phyloP scores from a whole-genome alignment of 345 rosid genomes.

The Eucalyptus microcorys region DNA sequence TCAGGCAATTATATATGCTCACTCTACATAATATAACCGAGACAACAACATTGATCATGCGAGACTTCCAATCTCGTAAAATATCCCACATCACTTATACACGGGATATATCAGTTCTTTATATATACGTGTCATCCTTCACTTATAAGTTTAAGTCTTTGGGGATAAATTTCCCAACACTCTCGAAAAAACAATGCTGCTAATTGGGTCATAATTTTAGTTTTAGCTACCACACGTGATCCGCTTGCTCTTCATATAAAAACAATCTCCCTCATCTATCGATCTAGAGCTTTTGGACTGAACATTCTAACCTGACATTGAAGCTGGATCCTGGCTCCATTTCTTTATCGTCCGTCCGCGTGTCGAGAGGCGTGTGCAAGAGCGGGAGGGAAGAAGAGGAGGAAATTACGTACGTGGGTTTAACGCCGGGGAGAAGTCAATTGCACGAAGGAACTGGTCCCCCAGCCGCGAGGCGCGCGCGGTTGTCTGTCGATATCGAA shows the following conservation, averaged over 20 bases:
- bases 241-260: too few species aligned
- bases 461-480: not conserved
- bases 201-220: not conserved
- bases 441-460: not conserved
- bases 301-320: too few species aligned
- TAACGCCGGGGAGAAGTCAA: not conserved
- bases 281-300: too few species aligned
- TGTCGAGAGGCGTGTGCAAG: not conserved
- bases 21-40: not conserved
- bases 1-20: not conserved
- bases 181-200: not conserved
- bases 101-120: not conserved
- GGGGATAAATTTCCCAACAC: too few species aligned
- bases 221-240: too few species aligned
- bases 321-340: not conserved
- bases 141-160: too few species aligned
- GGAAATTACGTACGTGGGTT: not conserved
- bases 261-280: too few species aligned
- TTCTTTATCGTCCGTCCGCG: not conserved
- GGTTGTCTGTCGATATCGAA: not conserved
- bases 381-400: too few species aligned
- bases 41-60: not conserved
- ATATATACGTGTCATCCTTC: not conserved
- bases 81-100: not conserved
- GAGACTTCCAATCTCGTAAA: not conserved